Conservation (phyloP, 2,329 filamentous ascomycete genomes). For the Claviceps humidiphila region DNA sequence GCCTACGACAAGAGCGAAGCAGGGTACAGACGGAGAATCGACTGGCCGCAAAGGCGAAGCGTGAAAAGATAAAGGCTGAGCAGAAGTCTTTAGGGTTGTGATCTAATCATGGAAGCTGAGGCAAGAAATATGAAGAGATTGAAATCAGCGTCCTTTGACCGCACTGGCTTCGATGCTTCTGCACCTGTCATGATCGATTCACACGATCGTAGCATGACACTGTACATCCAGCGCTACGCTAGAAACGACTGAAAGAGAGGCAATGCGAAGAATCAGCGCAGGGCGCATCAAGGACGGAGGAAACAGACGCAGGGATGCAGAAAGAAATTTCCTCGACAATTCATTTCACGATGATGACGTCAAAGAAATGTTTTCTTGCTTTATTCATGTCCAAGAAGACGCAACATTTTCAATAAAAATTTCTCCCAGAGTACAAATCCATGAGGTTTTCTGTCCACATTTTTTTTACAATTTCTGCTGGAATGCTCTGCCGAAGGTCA, state of each 20-base stretch:
- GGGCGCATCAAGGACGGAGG: background rate
- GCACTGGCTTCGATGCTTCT: background rate
- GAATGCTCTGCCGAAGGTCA: conserved; percentile 65
- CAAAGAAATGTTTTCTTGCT: background rate
- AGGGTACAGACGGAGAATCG: conserved; percentile 66
- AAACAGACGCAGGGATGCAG: background rate
- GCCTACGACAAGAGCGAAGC: conserved; percentile 66
- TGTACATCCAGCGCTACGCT: background rate
- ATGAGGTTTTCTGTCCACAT: background rate
- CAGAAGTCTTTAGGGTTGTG: conserved; percentile 41
- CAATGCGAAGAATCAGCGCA: background rate
- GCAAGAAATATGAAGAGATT: background rate
- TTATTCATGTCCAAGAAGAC: background rate
- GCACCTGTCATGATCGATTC: background rate
- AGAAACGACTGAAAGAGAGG: background rate
- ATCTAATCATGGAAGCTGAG: conserved; percentile 1
- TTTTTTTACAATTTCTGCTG: conserved; percentile 23
- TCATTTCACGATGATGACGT: background rate
- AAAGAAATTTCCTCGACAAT: background rate
- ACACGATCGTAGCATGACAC: background rate
- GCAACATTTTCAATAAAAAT: no score
- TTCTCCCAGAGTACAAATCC: no score
- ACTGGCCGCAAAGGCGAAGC: conserved; percentile 56
- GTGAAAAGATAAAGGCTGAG: conserved; percentile 55
- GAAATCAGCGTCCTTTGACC: background rate